Percentiles rank a stretch among this genome's conserved stretches.
phyloP scores from a whole-genome alignment of 305 asterid species.

The Solanum hybrid region DNA sequence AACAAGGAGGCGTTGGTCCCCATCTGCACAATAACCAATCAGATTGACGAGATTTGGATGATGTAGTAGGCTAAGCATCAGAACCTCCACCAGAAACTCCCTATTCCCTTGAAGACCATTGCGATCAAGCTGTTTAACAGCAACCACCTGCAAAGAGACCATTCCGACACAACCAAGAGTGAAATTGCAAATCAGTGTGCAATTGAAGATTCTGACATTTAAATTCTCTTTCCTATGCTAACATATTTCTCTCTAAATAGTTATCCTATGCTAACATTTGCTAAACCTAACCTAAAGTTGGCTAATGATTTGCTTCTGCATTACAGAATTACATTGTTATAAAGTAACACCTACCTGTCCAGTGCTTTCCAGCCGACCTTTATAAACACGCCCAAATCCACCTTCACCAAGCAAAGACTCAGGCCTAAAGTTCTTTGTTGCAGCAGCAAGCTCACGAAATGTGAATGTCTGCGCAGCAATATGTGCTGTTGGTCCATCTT shows the following conservation, averaged over 20 bases:
- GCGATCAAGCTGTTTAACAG: constrained; percentile 84
- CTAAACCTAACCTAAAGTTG: not conserved
- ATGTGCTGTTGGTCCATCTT: constrained; percentile 58
- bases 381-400: constrained; percentile 86
- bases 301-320: not conserved
- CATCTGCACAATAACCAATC: constrained; percentile 91
- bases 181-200: not conserved
- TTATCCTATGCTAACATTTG: not conserved
- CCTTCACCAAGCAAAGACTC: constrained; percentile 91
- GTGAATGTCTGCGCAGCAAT: constrained; percentile 95
- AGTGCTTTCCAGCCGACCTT: constrained; percentile 67
- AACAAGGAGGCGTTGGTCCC: constrained; percentile 87
- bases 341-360: constrained; percentile 50
- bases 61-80: constrained; percentile 88
- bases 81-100: constrained; percentile 88
- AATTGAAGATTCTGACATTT: not conserved
- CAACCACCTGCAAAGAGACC: constrained; percentile 51
- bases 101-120: constrained; percentile 88
- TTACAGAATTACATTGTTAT: not conserved
- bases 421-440: constrained; percentile 76
- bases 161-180: constrained; percentile 3
- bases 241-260: not conserved
- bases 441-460: constrained; percentile 93
- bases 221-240: not conserved
- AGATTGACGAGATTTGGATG: constrained; percentile 82